These are phyloP conservation scores for Neofusicoccum kwambonambiense DNA, from an alignment of 2,329 filamentous ascomycete species.

Conservation along the genomic window DNA sequence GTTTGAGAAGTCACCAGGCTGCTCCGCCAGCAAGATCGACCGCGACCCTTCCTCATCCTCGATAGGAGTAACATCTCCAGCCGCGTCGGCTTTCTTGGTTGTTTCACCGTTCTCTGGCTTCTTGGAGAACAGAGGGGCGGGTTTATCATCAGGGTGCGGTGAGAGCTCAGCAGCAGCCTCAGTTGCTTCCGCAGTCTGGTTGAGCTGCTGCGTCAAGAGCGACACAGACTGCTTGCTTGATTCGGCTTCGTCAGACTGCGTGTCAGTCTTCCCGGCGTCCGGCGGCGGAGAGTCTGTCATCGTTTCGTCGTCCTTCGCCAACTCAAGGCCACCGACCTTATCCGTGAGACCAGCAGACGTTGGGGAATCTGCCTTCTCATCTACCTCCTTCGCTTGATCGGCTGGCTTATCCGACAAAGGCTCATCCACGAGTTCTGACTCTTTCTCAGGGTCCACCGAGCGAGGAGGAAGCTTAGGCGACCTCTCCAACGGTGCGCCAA, in stretches of 20 bases:
- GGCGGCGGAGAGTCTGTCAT: constrained; percentile 16
- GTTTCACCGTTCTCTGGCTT: constrained; percentile 28
- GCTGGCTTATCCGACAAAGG: constrained; percentile 30
- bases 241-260: constrained; percentile 17
- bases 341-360: constrained; percentile 56
- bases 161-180: constrained; percentile 39
- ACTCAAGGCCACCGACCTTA: constrained; percentile 56
- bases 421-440: neutral
- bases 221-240: constrained; percentile 36
- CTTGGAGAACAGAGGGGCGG: constrained; percentile 62
- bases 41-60: constrained; percentile 35
- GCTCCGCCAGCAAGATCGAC: constrained; percentile 35
- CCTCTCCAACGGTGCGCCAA: constrained; percentile 36
- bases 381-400: constrained; percentile 22
- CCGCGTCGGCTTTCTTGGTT: constrained; percentile 27
- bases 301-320: constrained; percentile 52
- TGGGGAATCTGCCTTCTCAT: constrained; percentile 43
- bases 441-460: constrained; percentile 37
- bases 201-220: constrained; percentile 44
- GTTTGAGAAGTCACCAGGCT: constrained; percentile 26
- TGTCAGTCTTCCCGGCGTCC: constrained; percentile 24
- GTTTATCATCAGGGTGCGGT: constrained; percentile 65
- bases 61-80: constrained; percentile 36
- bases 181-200: constrained; percentile 30
- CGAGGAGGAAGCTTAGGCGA: constrained; percentile 46